Evolutionary conservation across 1,139 yeast genomes (phyloP), one percentile per base, ranked within the genome.

Genomic region (Candida dubliniensis): DNA sequence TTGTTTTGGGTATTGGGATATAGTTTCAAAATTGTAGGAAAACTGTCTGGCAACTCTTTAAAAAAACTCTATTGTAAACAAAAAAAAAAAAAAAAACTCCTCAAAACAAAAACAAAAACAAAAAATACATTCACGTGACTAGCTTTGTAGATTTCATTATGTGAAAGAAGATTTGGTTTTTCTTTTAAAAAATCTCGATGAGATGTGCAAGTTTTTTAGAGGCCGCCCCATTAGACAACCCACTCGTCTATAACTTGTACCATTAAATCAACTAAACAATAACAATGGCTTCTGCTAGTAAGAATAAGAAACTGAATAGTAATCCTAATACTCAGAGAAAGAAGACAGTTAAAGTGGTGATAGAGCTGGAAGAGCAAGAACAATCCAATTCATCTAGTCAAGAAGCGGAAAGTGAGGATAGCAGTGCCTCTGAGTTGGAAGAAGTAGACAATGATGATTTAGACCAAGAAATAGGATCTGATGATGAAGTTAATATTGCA

Each of bases 401-500:
- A 24, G 39, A 43, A 42, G 32, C 30, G 26, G 37, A 24, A 30
- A 38, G 40, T 4, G 50, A 43, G 12, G 56, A 48, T 31, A 52
- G 49, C n/a, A 41, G 39, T 24, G 50, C 40, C 23, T 52, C 41
- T 47, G 56, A 40, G 40, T 34, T 40, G 31, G 50, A 47, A 27
- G 45, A 31, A 29, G 47, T 42, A 30, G 36, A 41, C 11, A 47
- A 44, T 6, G 50, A 46, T 31, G 57, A 44, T 27, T 40, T 47
- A 14, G 51, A 39, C 24, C 41, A 39, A 24, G 45, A 46, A 41
- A 36, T 43, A 40, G 53, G 44, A 33, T 39, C 41, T 31, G 44
- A 47, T 31, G 52, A 54, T 27, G 56, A 53, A 15, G 59, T 48
- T 5, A 58, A 56, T 25, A 53, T 50, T 4, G 56, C 47, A 6